Evolutionary conservation across 805 yeast genomes (phyloP), one percentile per base, ranked within the genome.

Genomic region (Maudiozyma bulderi): DNA sequence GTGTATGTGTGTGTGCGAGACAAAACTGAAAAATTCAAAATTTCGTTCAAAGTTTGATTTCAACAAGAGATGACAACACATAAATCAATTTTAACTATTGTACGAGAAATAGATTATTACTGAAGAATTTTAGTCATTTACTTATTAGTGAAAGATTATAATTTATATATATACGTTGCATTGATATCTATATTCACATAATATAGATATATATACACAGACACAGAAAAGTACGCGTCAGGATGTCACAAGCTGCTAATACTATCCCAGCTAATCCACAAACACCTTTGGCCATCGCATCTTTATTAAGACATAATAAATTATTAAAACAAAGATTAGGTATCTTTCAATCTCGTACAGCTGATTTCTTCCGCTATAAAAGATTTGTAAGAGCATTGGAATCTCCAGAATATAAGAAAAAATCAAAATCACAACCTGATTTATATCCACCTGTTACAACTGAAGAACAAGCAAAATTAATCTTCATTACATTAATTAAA

Each of bases 361-460:
- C 79, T 35, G 95, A 87, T 51, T 89, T 93, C 66, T 93, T 91
- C 76, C 75, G 95, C 56, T 84, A 74, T 65, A 91, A 91, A 66
- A 78, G 99, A 59, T 84, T 87, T 41, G 69, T 79, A 11, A 73
- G 98, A 55, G 95, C 95, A 1, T 73, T 91, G 50, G 69, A 80
- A 35, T 79, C 88, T 48, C 83, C 78, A 1, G 90, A 83, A 43
- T 93, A 88, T 67, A 73, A 74, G 56, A 64, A 59, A 53, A 77
- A 71, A 53, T 77, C 76, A 46, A 56, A 69, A 47, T 74, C 73
- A 50, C 78, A 79, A 47, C 71, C 73, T 37, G 67, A 65, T 37
- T 49, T 66, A 49, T 69, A 75, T 48, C 84, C 84, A 10, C 67
- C 73, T 8, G 73, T 85, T 29, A 47, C 42, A 6, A 33, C 41